Base-by-base conservation (phyloP, 495 filamentous ascomycete species). In the Hypoxylon fuscum region DNA sequence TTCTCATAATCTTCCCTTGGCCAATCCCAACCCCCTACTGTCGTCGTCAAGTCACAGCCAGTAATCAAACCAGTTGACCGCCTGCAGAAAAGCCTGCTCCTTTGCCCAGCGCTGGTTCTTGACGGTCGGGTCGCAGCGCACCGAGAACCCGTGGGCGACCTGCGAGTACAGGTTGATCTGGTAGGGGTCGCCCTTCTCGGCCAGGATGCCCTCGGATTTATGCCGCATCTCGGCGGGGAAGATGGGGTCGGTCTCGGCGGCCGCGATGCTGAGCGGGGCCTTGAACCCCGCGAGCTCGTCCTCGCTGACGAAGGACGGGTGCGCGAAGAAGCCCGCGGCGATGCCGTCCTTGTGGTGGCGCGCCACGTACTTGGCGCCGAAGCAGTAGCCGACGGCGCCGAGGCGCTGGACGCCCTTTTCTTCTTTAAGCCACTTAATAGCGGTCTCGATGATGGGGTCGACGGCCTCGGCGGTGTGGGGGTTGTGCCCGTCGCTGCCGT, bases 61-160 rank as follows among this genome's bases (percentile, higher is more conserved):
- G 40, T 73, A 65, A 52, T 89, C 82, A 68, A 96, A 95, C 92
- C 92, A 96, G 42, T 73, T 68, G 41, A 93, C 79, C 49, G 91
- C 91, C 79, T 96, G 91, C 51, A 81, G 69, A 70, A 95, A 95
- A 21, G 92, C 92, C 77, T 89, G 85, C 79, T 97, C 90, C 83
- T 93, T 93, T 44, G 90, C 88, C 59, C 81, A 95, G 79, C 87
- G 91, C 72, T 84, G 73, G 37, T 75, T 49, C 69, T 82, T 84
- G 51, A 87, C 80, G 62, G 59, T 82, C 35, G 84, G 59, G 66
- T 95, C 90, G 32, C 80, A 76, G 25, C 90, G 82, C 20, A 94
- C 87, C n/a, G 88, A 78, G 64, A 96, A 97, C 6, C 93, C 93
- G 72, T 96, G 93, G 18, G 67, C 65, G 42, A 95, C 89, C 44